These are phyloP conservation scores for Phytophthora constricta DNA, from an alignment of 352 stramenopile species.

Conservation along the genomic window DNA sequence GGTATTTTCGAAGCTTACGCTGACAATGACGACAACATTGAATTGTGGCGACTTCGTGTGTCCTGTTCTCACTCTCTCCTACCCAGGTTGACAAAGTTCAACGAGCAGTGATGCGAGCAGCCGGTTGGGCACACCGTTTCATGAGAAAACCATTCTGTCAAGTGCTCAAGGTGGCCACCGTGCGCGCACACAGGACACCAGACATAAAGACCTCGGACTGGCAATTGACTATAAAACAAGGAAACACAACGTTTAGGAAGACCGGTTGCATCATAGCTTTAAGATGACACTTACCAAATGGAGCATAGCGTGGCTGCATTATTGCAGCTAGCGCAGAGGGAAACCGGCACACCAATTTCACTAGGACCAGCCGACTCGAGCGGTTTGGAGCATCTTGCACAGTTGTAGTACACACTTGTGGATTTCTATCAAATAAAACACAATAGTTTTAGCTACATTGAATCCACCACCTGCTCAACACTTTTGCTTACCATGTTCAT, in stretches of 20 bases:
- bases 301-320: constrained; percentile 84
- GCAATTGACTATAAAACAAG: constrained; percentile 82
- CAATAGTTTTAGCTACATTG: constrained; percentile 13
- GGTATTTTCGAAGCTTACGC: constrained; percentile 32
- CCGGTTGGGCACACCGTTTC: constrained; percentile 78
- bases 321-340: constrained; percentile 72
- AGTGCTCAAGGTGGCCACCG: constrained; percentile 86
- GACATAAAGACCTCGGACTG: constrained; percentile 89
- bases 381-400: constrained; percentile 75
- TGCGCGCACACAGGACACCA: constrained; percentile 93
- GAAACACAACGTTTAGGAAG: no score
- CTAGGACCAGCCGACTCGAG: constrained; percentile 55
- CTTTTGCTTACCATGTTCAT: constrained; percentile 86
- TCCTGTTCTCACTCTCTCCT: constrained; percentile 19
- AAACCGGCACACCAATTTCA: constrained; percentile 36
- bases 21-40: constrained; percentile 5
- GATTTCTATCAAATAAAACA: constrained; percentile 66
- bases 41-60: no score
- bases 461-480: background rate
- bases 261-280: no score
- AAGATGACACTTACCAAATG: constrained; percentile 68
- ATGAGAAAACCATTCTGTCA: constrained; percentile 81
- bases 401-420: constrained; percentile 89
- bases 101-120: constrained; percentile 72
- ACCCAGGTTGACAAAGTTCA: constrained; percentile 41